phyloP scores from a whole-genome alignment of 2,329 filamentous ascomycete genomes.

The Byssochlamys sp. region DNA sequence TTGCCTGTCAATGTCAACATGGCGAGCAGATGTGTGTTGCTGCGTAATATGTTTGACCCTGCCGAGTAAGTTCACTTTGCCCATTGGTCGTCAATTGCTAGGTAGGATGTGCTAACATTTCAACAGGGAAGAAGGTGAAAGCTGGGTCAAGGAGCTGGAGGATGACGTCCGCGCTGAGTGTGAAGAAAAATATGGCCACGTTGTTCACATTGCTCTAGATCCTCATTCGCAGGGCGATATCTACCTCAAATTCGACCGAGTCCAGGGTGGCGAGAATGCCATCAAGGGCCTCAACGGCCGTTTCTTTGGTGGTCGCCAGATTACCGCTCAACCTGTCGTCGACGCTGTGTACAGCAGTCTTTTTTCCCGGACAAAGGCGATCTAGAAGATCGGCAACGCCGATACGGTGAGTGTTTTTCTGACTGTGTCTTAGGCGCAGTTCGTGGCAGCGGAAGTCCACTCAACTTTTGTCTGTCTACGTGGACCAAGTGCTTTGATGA shows the following conservation, averaged over 20 bases:
- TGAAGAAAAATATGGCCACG: conserved; percentile 88
- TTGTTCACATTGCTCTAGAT: conserved; percentile 93
- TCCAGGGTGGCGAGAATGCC: conserved; percentile 90
- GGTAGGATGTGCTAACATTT: conserved; percentile 23
- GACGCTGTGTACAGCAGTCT: conserved; percentile 98
- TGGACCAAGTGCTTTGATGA: conserved; percentile 17
- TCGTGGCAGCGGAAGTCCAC: neutral
- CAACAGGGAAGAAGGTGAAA: conserved; percentile 68
- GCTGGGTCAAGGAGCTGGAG: conserved; percentile 88
- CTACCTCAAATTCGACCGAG: conserved; percentile 95
- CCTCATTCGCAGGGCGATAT: conserved; percentile 90
- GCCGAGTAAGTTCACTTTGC: conserved; percentile 59
- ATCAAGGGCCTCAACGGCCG: conserved; percentile 95
- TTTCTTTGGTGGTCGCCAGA: conserved; percentile 86
- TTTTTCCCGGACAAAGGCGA: conserved; percentile 76
- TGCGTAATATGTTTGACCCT: conserved; percentile 92
- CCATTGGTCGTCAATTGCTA: neutral
- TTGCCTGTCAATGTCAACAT: conserved; percentile 79
- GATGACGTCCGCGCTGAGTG: conserved; percentile 88
- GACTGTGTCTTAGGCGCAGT: conserved; percentile 16
- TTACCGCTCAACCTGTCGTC: conserved; percentile 90
- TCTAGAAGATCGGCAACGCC: conserved; percentile 39
- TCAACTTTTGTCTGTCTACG: conserved; percentile 7
- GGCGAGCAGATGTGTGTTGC: conserved; percentile 83
- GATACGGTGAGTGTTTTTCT: conserved; percentile 21